Evolutionary conservation across 352 stramenopile genomes (phyloP).

Genomic region (Aphanomyces euteiches): DNA sequence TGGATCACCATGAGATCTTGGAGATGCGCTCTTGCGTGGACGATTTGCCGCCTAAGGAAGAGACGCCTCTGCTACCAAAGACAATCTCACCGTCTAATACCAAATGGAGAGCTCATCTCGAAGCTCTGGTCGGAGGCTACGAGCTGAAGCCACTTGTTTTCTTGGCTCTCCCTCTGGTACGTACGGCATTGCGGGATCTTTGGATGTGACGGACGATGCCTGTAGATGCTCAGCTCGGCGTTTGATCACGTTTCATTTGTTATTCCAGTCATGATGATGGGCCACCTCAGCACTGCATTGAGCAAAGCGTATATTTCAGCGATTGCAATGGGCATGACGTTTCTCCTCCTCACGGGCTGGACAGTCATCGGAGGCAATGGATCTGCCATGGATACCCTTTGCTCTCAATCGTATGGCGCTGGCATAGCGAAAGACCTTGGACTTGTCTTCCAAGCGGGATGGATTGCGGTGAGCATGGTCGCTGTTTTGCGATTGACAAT

Average conservation of each 20-base stretch:
- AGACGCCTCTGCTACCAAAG: not conserved
- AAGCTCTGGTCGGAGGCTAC: not conserved
- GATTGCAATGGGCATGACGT: slow-evolving; percentile 47
- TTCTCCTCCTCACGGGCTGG: slow-evolving; percentile 41
- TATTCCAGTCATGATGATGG: slow-evolving; percentile 59
- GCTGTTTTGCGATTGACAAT: slow-evolving; percentile 26
- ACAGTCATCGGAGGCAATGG: slow-evolving; percentile 36
- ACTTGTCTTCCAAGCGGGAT: slow-evolving; percentile 54
- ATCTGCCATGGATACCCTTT: slow-evolving; percentile 62
- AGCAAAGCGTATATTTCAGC: slow-evolving; percentile 57
- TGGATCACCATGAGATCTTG: not conserved
- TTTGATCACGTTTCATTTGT: slow-evolving; percentile 51
- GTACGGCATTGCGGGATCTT: not conserved
- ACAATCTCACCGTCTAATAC: not conserved
- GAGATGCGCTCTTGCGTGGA: not conserved
- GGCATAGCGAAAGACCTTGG: slow-evolving; percentile 55
- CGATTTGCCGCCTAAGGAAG: not conserved
- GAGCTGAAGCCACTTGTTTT: slow-evolving; percentile 2
- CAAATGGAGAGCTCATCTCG: not conserved
- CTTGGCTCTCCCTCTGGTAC: slow-evolving; percentile 4
- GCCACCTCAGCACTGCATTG: slow-evolving; percentile 45
- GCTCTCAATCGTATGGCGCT: slow-evolving; percentile 60
- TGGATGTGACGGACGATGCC: not conserved
- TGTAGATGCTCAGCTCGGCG: slow-evolving; percentile 42
- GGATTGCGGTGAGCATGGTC: slow-evolving; percentile 46